phyloP scores from a whole-genome alignment of 2,329 filamentous ascomycete species.

The Trichoderma citrinoviride region DNA sequence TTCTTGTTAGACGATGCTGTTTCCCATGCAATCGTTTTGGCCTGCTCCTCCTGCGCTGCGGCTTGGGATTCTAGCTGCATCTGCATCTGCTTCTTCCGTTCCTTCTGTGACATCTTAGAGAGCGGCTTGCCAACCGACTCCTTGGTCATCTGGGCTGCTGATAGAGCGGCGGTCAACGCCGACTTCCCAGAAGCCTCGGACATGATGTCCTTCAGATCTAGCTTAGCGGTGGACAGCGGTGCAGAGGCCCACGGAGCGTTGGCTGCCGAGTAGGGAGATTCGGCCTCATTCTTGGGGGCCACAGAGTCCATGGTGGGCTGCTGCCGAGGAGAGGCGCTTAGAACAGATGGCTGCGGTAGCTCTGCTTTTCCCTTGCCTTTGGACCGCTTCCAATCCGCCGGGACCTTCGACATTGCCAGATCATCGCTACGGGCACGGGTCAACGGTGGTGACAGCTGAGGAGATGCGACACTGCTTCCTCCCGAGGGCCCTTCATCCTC shows the following conservation, averaged over 20 bases:
- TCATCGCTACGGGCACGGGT: conserved; percentile 28
- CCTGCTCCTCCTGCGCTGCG: conserved; percentile 36
- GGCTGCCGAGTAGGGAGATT: conserved; percentile 21
- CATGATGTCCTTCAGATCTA: conserved; percentile 78
- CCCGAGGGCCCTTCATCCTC: conserved; percentile 64
- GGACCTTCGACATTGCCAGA: conserved; percentile 33
- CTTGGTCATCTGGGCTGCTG: conserved; percentile 46
- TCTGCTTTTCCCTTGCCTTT: conserved; percentile 30
- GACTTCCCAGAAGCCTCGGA: conserved; percentile 53
- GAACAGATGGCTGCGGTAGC: conserved; percentile 20
- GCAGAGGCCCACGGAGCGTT: conserved; percentile 51
- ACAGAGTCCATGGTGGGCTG: not conserved
- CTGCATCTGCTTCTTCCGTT: conserved; percentile 80
- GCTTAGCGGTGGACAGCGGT: conserved; percentile 57
- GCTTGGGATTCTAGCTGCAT: conserved; percentile 53
- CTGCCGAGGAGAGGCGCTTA: conserved; percentile 22
- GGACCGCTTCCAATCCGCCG: conserved; percentile 30
- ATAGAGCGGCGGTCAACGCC: conserved; percentile 53
- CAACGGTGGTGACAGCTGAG: conserved; percentile 25
- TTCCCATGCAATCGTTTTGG: conserved; percentile 45
- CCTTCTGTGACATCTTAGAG: conserved; percentile 81
- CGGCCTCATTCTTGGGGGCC: not conserved
- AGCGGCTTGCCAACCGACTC: conserved; percentile 41
- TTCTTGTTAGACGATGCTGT: conserved; percentile 39
- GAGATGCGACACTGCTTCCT: conserved; percentile 32